Base-by-base conservation (phyloP, 495 filamentous ascomycete genomes). In the Neurospora terricola region DNA sequence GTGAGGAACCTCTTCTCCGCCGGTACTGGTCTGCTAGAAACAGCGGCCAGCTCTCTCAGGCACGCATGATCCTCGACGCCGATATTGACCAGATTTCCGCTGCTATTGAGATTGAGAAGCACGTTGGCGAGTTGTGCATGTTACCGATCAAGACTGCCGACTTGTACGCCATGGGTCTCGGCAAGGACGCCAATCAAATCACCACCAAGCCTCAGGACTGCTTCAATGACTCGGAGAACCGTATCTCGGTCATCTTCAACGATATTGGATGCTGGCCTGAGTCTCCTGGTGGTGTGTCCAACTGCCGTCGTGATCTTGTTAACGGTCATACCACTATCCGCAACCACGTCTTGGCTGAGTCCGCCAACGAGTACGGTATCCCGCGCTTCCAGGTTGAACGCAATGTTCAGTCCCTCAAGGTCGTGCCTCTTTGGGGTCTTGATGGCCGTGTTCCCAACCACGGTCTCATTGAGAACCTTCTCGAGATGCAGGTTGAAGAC, bases 251-350 rank as follows among this genome's bases (percentile, higher is more conserved):
- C 70, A 83, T 91, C 75, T 88, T 89, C 62, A 85, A 87, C 14
- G 89, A 91, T 77, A 90, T 83, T 42, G 88, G 88, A 16, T 90
- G 88, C 38, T 91, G 89, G 89, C 89, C 89, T 0, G 90, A 90
- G 70, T 87, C 90, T 75, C 88, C 87, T 70, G 89, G 89, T 72
- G 89, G 89, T 76, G 89, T 91, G 21, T 90, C 89, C 59, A 88
- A 88, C 37, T 91, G 89, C 80, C 87, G 89, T n/a, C 82, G 89
- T 71, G 89, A 91, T 74, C 84, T 91, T 82, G 88, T 91, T 80
- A 90, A 91, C 76, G 87, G 87, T 34, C 83, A 90, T 71, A 80
- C 82, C 34, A 88, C 87, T 1, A 88, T 91, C 72, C 87, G 87
- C 72, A 90, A 89, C 85, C 89, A 91, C 74, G 88, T 91, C 81